These are phyloP conservation scores for Phaeotremella skinneri DNA, from an alignment of 768 basidiomycete genomes.

Conservation along the genomic window DNA sequence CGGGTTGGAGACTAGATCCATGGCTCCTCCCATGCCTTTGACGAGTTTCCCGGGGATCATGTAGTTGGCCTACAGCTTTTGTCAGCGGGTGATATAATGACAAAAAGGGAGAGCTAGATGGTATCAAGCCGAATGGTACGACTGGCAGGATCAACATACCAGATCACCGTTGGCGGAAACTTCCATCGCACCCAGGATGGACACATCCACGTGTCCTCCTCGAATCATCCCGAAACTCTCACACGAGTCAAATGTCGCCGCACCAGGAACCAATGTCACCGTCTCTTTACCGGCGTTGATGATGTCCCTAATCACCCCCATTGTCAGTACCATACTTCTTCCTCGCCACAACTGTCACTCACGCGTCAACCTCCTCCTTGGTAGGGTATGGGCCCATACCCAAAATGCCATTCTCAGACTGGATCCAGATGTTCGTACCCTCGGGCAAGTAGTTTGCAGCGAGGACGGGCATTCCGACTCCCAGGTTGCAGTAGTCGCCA, in stretches of 20 bases:
- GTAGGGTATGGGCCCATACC: conserved; percentile 55
- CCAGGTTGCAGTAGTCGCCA: conserved; percentile 52
- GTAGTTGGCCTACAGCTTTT: conserved; percentile 67
- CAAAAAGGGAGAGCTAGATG: neutral
- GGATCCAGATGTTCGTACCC: conserved; percentile 53
- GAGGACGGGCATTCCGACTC: conserved; percentile 54
- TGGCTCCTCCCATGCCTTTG: conserved; percentile 77
- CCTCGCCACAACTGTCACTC: conserved; percentile 10
- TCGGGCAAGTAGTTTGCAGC: conserved; percentile 51
- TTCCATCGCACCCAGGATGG: conserved; percentile 88
- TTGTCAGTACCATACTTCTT: neutral
- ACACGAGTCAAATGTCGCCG: conserved; percentile 85
- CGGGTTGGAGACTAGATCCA: conserved; percentile 95
- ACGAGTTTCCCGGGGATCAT: conserved; percentile 86
- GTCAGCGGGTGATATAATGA: neutral
- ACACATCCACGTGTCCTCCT: conserved; percentile 89
- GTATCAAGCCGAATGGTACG: neutral
- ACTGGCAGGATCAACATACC: conserved; percentile 7
- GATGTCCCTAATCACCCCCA: conserved; percentile 32
- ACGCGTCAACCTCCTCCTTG: conserved; percentile 52
- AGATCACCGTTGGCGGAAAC: conserved; percentile 86
- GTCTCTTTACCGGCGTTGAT: conserved; percentile 51
- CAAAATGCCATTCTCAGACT: conserved; percentile 54
- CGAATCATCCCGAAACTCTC: conserved; percentile 98
- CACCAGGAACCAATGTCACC: conserved; percentile 85